Percentiles rank a stretch among this genome's conserved stretches.
These are phyloP conservation scores for Xylaria palmicola DNA, from an alignment of 495 filamentous ascomycete species.

Conservation along the genomic window DNA sequence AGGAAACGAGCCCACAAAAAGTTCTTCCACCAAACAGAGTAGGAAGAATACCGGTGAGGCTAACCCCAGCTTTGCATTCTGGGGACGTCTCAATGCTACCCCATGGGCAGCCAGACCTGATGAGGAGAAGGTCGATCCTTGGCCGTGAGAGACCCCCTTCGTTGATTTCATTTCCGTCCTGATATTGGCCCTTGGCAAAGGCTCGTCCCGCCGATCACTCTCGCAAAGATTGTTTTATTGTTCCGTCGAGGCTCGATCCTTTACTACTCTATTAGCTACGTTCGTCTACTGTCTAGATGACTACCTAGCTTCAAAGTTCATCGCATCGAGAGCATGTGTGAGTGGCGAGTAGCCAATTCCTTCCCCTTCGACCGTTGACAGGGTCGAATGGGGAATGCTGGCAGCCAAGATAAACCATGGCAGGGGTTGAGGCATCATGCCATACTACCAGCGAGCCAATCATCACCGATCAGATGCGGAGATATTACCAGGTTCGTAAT, in stretches of 20 bases:
- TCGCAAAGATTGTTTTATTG: background rate
- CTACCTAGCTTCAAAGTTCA: background rate
- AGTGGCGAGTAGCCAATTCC: background rate
- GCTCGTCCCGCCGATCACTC: background rate
- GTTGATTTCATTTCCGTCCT: background rate
- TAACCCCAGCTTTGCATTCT: constrained; percentile 4
- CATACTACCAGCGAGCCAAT: background rate
- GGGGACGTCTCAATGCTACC: constrained; percentile 1
- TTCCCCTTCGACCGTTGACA: background rate
- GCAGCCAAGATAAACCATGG: background rate
- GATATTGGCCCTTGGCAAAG: constrained; percentile 1
- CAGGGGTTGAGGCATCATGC: background rate
- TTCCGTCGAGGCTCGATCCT: background rate
- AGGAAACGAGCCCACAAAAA: background rate
- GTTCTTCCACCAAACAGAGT: constrained; percentile 32
- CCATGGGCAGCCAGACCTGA: constrained; percentile 1
- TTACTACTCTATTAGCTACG: background rate
- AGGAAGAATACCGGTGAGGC: background rate
- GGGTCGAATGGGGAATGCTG: background rate
- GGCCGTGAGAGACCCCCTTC: background rate
- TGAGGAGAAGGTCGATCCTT: constrained; percentile 9
- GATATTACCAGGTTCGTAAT: background rate
- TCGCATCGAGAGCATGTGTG: background rate
- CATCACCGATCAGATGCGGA: background rate
- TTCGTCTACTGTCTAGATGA: background rate